Base-by-base conservation (phyloP, 805 yeast species). In the Tetrapisispora fleetii region DNA sequence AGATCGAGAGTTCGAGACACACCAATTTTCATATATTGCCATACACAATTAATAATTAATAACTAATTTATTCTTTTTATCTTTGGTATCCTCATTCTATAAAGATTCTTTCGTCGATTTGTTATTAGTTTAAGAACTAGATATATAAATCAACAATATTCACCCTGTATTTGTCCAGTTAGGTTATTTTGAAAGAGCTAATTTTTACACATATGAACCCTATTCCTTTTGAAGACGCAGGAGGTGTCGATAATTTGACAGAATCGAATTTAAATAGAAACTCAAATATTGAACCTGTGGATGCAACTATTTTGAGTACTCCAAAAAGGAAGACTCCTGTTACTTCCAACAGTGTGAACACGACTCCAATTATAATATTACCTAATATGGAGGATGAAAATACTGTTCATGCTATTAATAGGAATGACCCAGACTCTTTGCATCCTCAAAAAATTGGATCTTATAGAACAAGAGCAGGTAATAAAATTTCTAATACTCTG, bases 401-500 rank as follows among this genome's bases (percentile, higher is more conserved):
- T 16, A 32, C n/a, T 4, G 35, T 43, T 17, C 14, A 37, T 37
- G 14, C n/a, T 6, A 18, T 27, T 2, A 21, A 7, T 11, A 21
- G 27, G 11, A 36, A 38, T 30, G 28, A 32, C 22, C n/a, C 35
- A 27, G 42, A 45, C 17, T 28, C 37, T 14, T 16, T 43, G n/a
- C 45, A 33, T 16, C 47, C 50, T 5, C 67, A 63, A 40, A 64
- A 59, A 46, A 47, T 65, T 13, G 69, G 69, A 2, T 63, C 69
- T 1, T 65, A 65, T 39, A 55, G 69, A 42, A 55, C 63, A 16
- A 57, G 63, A 38, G 64, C 66, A 6, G 66, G 66, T 9, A 45
- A 42, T 42, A 62, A 59, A 40, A 62, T 66, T 39, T 62, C 69
- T 11, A 64, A 62, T 39, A 65, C 65, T 9, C 52, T 66, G 47